These are phyloP conservation scores for Bassia scoparia DNA, from an alignment of 148 eudicot genomes.

Conservation along the genomic window DNA sequence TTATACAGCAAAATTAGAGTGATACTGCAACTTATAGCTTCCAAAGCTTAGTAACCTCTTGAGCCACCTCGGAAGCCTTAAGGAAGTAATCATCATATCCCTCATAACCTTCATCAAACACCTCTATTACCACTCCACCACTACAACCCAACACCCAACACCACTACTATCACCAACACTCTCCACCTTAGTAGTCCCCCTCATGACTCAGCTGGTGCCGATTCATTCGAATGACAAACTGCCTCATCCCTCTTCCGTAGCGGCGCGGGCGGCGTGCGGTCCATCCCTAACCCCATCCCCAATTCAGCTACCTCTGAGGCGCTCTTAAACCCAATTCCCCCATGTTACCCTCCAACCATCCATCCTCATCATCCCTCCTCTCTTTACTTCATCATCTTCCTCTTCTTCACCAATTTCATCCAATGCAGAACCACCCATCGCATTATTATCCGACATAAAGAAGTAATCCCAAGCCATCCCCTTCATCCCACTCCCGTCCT, in stretches of 20 bases:
- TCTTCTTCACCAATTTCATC: conserved; percentile 39
- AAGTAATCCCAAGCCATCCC: conserved; percentile 94
- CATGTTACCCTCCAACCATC: conserved; percentile 35
- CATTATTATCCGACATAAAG: conserved; percentile 39
- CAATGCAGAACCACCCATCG: conserved; percentile 38
- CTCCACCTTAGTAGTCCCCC: conserved; percentile 22
- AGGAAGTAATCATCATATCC: conserved; percentile 86
- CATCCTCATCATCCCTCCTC: conserved; percentile 22
- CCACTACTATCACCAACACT: conserved; percentile 18
- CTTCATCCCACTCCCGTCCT: conserved; percentile 36
- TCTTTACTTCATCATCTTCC: conserved; percentile 24
- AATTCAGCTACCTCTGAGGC: conserved; percentile 47
- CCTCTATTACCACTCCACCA: conserved; percentile 46
- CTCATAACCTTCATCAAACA: conserved; percentile 65
- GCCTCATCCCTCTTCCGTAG: conserved; percentile 24
- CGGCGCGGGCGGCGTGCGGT: conserved; percentile 33
- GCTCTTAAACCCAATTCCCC: conserved; percentile 48
- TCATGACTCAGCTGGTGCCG: no score
- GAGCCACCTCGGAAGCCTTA: conserved; percentile 85
- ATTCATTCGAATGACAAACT: no score
- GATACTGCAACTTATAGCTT: conserved; percentile 87
- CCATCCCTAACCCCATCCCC: conserved; percentile 43
- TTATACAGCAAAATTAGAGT: conserved; percentile 88
- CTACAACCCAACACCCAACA: conserved; percentile 6
- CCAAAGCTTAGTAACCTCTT: conserved; percentile 90